Base-by-base conservation (phyloP, 192 early-diverging fungal species). In the Allomyces arbusculus region DNA sequence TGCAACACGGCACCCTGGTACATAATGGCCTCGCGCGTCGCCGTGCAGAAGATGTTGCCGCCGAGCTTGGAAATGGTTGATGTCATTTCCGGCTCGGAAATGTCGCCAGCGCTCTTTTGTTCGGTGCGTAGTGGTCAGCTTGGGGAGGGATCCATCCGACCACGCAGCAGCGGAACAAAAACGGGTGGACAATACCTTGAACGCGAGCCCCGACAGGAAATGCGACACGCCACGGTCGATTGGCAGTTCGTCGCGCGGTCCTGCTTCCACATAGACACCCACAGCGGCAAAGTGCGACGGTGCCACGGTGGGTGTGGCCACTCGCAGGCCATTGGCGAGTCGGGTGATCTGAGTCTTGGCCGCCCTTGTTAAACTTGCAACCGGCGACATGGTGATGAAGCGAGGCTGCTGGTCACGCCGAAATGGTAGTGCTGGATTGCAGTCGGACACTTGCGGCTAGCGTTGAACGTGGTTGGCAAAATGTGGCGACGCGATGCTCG, bases 1-100 rank as follows among this genome's bases (percentile, higher is more conserved):
- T 80, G 83, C 70, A 98, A 92, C 24, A 98, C 85, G 8, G 90
- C 85, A 8, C 89, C 86, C 71, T 94, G 93, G 72, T 95, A 98
- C 84, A 93, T 91, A 75, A 98, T 92, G 64, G 87, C 80, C 72
- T 98, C 95, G 33, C 93, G 84, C 23, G 90, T 87, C 62, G 86
- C 86, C 22, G 91, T 89, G 66, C 92, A 87, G 78, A 89, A 84
- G 19, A 95, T 82, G 62, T 91, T 92, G 20, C 91, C 92, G 14
- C 95, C 93, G 20, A 95, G 76, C 44, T 87, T 76, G 26, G 82
- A 83, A 10, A 82, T 79, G 11, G 84, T 83, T 68, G 80, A 78
- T 28, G 79, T 80, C 16, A n/a, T 64, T 76, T 71, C 14, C 92
- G 95, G 70, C 81, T 84, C 80, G 84, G 66, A 2, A 22, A 66